Percentiles rank a stretch among this genome's conserved stretches.
Evolutionary conservation across 768 basidiomycete genomes (phyloP).

Genomic region (Amanita brunnescens): DNA sequence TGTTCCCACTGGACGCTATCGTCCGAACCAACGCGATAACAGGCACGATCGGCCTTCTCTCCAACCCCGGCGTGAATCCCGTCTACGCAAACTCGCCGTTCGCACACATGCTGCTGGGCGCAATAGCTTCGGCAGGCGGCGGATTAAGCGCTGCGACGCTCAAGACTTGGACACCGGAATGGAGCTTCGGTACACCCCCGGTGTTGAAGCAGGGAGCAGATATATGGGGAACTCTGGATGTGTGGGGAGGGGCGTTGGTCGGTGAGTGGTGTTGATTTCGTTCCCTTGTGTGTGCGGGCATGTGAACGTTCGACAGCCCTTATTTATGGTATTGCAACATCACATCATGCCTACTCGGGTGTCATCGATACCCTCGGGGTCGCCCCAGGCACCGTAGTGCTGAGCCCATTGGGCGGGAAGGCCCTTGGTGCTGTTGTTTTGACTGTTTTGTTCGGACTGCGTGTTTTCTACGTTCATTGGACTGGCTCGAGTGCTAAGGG

Average conservation of each 20-base stretch:
- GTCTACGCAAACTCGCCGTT: constrained; percentile 30
- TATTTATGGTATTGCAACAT: constrained; percentile 22
- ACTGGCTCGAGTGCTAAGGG: background rate
- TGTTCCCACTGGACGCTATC: constrained; percentile 44
- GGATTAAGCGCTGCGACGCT: constrained; percentile 36
- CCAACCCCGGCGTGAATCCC: constrained; percentile 22
- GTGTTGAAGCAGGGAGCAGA: constrained; percentile 32
- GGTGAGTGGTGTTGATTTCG: constrained; percentile 19
- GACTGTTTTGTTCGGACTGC: constrained; percentile 26
- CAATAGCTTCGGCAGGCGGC: constrained; percentile 38
- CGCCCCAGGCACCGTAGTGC: constrained; percentile 9
- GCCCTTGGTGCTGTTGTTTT: constrained; percentile 24
- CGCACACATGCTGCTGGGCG: constrained; percentile 40
- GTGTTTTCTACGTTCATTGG: constrained; percentile 24
- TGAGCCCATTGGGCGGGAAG: constrained; percentile 22
- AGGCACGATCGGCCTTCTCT: constrained; percentile 26
- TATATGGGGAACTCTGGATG: constrained; percentile 33
- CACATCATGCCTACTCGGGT: constrained; percentile 22
- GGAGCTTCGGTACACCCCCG: constrained; percentile 39
- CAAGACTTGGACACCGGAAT: constrained; percentile 32
- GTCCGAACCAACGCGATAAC: constrained; percentile 36
- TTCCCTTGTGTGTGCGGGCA: no score
- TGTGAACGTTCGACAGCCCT: constrained; percentile 16
- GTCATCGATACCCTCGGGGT: constrained; percentile 13
- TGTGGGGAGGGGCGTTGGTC: constrained; percentile 44